phyloP scores from a whole-genome alignment of 805 yeast genomes.

The Phaffomyces opuntiae region DNA sequence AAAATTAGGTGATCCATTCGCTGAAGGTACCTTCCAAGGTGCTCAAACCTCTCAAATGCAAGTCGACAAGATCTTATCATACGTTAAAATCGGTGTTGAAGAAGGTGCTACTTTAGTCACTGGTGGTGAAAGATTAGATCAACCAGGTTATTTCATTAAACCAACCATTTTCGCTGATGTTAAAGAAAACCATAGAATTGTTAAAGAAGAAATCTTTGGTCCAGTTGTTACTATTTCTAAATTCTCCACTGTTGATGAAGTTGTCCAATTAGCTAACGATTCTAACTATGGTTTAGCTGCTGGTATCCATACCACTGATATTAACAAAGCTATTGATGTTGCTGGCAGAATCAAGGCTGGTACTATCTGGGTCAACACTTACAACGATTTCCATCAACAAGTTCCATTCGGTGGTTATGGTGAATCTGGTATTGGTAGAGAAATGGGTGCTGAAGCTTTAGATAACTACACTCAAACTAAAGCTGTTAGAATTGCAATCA shows the following conservation, averaged over 20 bases:
- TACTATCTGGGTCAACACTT: constrained; percentile 86
- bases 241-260: constrained; percentile 80
- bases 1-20: constrained; percentile 82
- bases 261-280: constrained; percentile 69
- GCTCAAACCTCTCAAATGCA: constrained; percentile 85
- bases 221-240: constrained; percentile 84
- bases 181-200: constrained; percentile 58
- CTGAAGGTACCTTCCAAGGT: constrained; percentile 74
- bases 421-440: constrained; percentile 89
- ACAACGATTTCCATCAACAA: constrained; percentile 79
- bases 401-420: constrained; percentile 94
- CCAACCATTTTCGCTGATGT: constrained; percentile 76
- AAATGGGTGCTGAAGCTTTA: constrained; percentile 84
- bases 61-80: constrained; percentile 67
- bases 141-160: constrained; percentile 59
- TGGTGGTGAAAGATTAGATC: constrained; percentile 60
- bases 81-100: constrained; percentile 66
- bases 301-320: constrained; percentile 74
- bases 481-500: constrained; percentile 54
- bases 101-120: constrained; percentile 77
- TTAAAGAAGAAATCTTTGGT: constrained; percentile 79
- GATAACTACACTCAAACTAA: constrained; percentile 81
- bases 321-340: constrained; percentile 70
- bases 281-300: constrained; percentile 85
- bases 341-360: constrained; percentile 77